Evolutionary conservation across 2,329 filamentous ascomycete species (phyloP), one percentile per base, ranked within the genome.

Genomic region (Neofusicoccum cordaticola): DNA sequence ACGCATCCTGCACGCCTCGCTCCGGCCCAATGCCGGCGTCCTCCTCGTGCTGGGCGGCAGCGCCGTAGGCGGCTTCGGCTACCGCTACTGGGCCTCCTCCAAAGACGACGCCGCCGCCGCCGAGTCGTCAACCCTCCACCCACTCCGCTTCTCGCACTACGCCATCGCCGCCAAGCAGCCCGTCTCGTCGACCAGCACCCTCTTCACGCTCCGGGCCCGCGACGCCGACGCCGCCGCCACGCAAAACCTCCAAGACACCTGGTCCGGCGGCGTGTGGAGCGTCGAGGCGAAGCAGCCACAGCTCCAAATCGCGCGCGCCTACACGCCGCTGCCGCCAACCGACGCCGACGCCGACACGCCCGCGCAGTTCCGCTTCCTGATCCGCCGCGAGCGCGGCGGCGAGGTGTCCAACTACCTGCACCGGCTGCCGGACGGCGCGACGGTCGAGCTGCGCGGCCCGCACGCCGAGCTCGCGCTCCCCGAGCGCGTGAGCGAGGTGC

Each of bases 241-340:
- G n/a, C 57, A 63, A 15, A 31, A 35, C 56, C 68, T 77, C 5
- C 71, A 69, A 41, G 72, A 78, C 37, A 71, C 70, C 15, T 89
- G 87, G 85, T 77, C 78, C 48, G 82, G 85, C 64, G 90, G 90
- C 4, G 83, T 96, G 47, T 96, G 92, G 90, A 93, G 90, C 67
- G 89, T 98, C 39, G 90, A 97, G 80, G 88, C 97, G 73, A 97
- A 96, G 79, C 95, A 98, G 79, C 95, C 95, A 2, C 89, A 97
- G 75, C 80, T 98, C 65, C 93, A 97, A 78, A 96, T 99, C 70
- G 91, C 92, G 48, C 82, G 95, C 67, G 88, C 92, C 65, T 99
- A 99, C 78, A 98, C 95, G 3, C 93, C 94, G 0, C 81, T 99
- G 0, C 94, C 92, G 0, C 84, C 87, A 2, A 11, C 84, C 87